These are phyloP conservation scores for Moricandia arvensis DNA, from an alignment of 345 rosid species.

Conservation along the genomic window DNA sequence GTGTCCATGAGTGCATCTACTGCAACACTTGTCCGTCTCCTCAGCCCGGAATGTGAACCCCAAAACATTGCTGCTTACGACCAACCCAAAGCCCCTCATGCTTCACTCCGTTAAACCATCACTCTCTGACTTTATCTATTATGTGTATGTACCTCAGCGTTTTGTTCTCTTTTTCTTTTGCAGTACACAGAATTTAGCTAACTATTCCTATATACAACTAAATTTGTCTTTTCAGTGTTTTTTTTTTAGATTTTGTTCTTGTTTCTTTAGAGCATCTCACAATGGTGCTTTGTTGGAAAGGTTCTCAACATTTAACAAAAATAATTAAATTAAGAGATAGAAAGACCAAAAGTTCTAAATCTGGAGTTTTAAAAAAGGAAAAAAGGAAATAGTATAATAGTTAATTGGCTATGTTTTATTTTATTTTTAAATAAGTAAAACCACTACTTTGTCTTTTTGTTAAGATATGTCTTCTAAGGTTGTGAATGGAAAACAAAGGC, in stretches of 20 bases:
- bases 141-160: background rate
- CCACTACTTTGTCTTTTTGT: too few species aligned
- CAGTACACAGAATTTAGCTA: background rate
- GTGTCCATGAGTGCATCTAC: slow-evolving; percentile 61
- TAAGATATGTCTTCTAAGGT: too few species aligned
- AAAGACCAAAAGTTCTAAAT: too few species aligned
- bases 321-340: too few species aligned
- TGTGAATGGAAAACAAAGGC: too few species aligned
- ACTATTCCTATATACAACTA: background rate
- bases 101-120: slow-evolving; percentile 26
- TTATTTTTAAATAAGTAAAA: too few species aligned
- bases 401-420: too few species aligned
- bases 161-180: background rate
- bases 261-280: background rate
- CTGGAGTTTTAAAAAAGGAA: too few species aligned
- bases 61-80: slow-evolving; percentile 91
- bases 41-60: slow-evolving; percentile 93
- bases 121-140: background rate
- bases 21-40: slow-evolving; percentile 72
- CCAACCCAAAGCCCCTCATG: slow-evolving; percentile 21
- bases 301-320: too few species aligned
- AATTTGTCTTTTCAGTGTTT: background rate
- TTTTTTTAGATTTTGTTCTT: background rate
- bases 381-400: too few species aligned
- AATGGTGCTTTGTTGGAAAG: too few species aligned